Base-by-base conservation (phyloP, 108 stramenopile genomes). In the Conticribra guillardii region DNA sequence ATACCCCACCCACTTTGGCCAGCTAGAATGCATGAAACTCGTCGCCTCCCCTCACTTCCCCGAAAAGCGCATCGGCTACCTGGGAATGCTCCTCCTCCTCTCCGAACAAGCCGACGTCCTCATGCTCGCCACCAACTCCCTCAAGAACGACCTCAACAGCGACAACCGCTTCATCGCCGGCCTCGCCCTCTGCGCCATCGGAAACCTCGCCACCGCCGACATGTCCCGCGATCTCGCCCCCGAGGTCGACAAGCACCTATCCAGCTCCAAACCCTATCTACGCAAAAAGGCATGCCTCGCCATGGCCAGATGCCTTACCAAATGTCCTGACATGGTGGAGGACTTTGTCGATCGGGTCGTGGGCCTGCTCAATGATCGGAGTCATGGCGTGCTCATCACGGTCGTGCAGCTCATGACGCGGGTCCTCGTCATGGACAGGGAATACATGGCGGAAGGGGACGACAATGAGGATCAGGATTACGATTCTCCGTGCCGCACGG, bases 1-100 rank as follows among this genome's bases (percentile, higher is more conserved):
- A 17, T 99, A 99, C 67, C 97, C 98, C 44, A 98, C 96, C n/a
- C 98, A 99, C 88, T 99, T 97, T 79, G 99, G 98, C 51, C 99
- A 99, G 74, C 90, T 99, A 74, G 99, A 99, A 83, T 98, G 98
- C 73, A 84, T 99, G 76, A 98, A 98, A 81, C 87, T 99, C 21
- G 97, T 96, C 41, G 97, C 99, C n/a, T 96, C 96, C 3, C 96
- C 95, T 18, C 89, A 94, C 64, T 99, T 97, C 61, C 95, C 87
- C 46, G 99, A 99, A 77, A 99, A 99, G 68, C 89, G 99, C 55
- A 97, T 99, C 62, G 98, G 99, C 15, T 96, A 93, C 62, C 73
- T 96, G 2, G 96, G 93, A 7, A 94, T 98, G 84, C 96, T 97
- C 88, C 89, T 99, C 54, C 89, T 99, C 53, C 89, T 99, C 22